Percentiles rank a stretch among this genome's conserved stretches.
These are phyloP conservation scores for Erigeron canadensis DNA, from an alignment of 129 eudicot species.

Conservation along the genomic window DNA sequence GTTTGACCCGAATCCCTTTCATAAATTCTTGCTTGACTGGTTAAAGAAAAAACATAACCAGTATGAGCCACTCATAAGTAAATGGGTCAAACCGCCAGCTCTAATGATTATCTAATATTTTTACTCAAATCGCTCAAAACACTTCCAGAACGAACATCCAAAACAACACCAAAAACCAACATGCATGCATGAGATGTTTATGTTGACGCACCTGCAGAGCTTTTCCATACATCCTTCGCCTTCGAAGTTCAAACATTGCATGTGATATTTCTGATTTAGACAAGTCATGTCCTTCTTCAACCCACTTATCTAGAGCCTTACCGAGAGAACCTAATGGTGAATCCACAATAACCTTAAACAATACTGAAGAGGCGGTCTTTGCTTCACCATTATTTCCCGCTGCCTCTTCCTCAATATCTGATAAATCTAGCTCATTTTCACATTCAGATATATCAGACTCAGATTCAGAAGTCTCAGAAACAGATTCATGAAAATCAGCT, in stretches of 20 bases:
- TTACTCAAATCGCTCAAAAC: not conserved
- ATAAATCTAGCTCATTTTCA: constrained; percentile 35
- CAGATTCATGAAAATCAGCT: not conserved
- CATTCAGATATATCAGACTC: constrained; percentile 31
- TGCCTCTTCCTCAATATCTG: constrained; percentile 38
- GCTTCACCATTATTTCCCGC: constrained; percentile 11
- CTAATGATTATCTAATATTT: not conserved
- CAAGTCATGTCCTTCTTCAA: constrained; percentile 57
- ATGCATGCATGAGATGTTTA: constrained; percentile 9
- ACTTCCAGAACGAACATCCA: not conserved
- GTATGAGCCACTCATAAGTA: not conserved
- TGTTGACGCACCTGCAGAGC: constrained; percentile 65
- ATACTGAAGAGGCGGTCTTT: constrained; percentile 22
- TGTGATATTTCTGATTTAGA: constrained; percentile 33
- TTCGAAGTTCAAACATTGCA: constrained; percentile 46
- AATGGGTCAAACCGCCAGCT: not conserved
- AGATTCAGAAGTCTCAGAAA: constrained; percentile 6
- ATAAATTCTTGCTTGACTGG: not conserved
- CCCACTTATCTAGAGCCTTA: constrained; percentile 54
- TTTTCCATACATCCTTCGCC: constrained; percentile 51
- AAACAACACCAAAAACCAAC: constrained; percentile 6
- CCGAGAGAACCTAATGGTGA: constrained; percentile 33
- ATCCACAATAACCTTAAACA: constrained; percentile 41
- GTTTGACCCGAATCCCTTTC: not conserved
- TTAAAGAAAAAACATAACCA: not conserved